Evolutionary conservation across 495 filamentous ascomycete species (phyloP), one percentile per base, ranked within the genome.

Genomic region (Podospora tetraspora): DNA sequence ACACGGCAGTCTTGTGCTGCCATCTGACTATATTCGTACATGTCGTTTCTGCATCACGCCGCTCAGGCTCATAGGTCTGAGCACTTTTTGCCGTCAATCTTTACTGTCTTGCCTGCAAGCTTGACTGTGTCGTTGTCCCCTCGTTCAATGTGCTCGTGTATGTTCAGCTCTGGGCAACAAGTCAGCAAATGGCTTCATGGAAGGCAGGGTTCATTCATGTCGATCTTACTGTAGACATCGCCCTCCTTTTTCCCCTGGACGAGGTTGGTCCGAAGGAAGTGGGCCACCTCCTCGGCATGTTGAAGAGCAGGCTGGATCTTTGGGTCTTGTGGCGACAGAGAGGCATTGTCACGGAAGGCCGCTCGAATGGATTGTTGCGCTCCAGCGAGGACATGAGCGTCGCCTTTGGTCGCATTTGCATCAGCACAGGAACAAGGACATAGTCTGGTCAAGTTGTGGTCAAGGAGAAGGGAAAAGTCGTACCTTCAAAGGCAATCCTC

Each of bases 51-150:
- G 59, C 27, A 23, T 56, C 10, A 9, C 13, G 10, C 27, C 56
- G 64, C 73, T 66, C 70, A 69, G 76, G 29, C 34, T 77, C 70
- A 82, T 37, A 71, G 73, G 62, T 76, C 74, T 22, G 74, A 72
- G 69, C 84, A 85, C 66, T 76, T 84, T 65, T 81, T 78, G 13
- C 79, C 82, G 69, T 82, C 81, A 37, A 80, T 79, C 43, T 78
- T 80, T 58, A 79, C 71, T 30, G 66, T 83, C 71, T 82, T 71
- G 62, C 78, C 78, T 24, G 73, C 78, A 66, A 87, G 74, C 78
- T 92, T 93, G 72, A 96, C 86, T 8, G 88, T 90, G 65, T 96
- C 91, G 73, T 99, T 99, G 81, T 97, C 92, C 30, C 94, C 93
- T 37, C 92, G 84, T 78, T 98, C 95, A 59, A 91, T 99, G 66